Conservation (phyloP, 371 early-diverging fungal species). For the Circinella minor region DNA sequence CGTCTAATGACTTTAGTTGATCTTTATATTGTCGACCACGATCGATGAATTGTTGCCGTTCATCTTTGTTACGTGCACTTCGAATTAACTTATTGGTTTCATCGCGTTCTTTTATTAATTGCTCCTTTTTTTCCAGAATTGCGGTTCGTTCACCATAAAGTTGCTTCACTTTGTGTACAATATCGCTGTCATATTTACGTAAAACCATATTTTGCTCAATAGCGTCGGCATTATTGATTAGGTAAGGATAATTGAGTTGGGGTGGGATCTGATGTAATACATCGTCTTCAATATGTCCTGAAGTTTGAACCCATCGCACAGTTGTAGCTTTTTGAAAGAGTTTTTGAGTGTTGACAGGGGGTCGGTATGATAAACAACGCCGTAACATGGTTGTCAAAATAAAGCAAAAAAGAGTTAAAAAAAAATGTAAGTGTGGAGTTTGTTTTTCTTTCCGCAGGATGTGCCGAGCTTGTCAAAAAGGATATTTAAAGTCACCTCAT, state of each 20-base stretch:
- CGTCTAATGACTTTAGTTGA: slow-evolving; percentile 43
- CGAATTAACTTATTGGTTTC: slow-evolving; percentile 34
- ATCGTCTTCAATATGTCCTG: slow-evolving; percentile 17
- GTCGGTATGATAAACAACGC: slow-evolving; percentile 4
- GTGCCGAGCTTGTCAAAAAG: too few species aligned
- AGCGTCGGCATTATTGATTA: slow-evolving; percentile 55
- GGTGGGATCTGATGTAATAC: slow-evolving; percentile 47
- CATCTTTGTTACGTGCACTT: slow-evolving; percentile 19
- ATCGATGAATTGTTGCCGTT: slow-evolving; percentile 17
- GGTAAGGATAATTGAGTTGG: slow-evolving; percentile 63
- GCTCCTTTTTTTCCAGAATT: slow-evolving; percentile 35
- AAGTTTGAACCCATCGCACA: neutral
- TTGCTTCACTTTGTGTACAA: slow-evolving; percentile 43
- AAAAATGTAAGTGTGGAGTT: too few species aligned
- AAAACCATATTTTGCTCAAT: slow-evolving; percentile 57
- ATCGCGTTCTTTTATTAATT: slow-evolving; percentile 57
- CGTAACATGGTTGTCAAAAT: slow-evolving; percentile 2
- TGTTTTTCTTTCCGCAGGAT: too few species aligned
- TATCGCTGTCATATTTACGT: slow-evolving; percentile 57
- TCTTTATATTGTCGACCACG: slow-evolving; percentile 43
- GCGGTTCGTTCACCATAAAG: slow-evolving; percentile 53
- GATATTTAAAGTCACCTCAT: too few species aligned
- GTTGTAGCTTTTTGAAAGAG: neutral
- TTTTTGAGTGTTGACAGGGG: neutral
- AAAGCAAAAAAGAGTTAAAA: neutral